phyloP scores from a whole-genome alignment of 495 filamentous ascomycete genomes.

The Glutinoglossum americanum region DNA sequence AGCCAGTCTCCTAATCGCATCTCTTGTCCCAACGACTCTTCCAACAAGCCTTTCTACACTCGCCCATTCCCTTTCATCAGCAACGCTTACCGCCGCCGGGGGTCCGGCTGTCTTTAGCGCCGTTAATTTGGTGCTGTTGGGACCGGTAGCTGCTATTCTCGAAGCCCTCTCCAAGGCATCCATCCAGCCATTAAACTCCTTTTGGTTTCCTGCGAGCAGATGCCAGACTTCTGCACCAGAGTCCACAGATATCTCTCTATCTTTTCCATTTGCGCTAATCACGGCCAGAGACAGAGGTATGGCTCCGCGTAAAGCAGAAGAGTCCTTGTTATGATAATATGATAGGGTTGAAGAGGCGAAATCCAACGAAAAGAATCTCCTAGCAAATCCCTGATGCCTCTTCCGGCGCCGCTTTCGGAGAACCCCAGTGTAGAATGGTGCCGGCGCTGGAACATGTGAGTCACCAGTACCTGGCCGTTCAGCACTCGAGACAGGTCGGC shows the following conservation, averaged over 20 bases:
- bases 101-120: neutral
- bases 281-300: slow-evolving; percentile 83
- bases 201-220: slow-evolving; percentile 56
- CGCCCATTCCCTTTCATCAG: slow-evolving; percentile 65
- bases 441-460: slow-evolving; percentile 11
- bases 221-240: slow-evolving; percentile 97
- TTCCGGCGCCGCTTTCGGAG: slow-evolving; percentile 79
- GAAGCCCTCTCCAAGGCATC: slow-evolving; percentile 62
- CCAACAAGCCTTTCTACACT: slow-evolving; percentile 65
- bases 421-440: slow-evolving; percentile 50
- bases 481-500: neutral
- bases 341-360: slow-evolving; percentile 78
- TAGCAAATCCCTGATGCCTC: slow-evolving; percentile 78
- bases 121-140: slow-evolving; percentile 12
- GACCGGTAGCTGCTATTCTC: slow-evolving; percentile 14
- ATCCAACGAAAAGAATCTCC: slow-evolving; percentile 85
- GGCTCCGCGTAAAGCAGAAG: slow-evolving; percentile 70
- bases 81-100: slow-evolving; percentile 10
- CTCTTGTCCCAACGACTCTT: slow-evolving; percentile 64
- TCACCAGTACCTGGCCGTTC: slow-evolving; percentile 4
- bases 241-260: slow-evolving; percentile 85
- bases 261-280: slow-evolving; percentile 65
- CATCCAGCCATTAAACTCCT: slow-evolving; percentile 76
- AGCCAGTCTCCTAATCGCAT: slow-evolving; percentile 66
- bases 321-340: slow-evolving; percentile 87